These are phyloP conservation scores for Picocystis salinarum DNA, from an alignment of 139 green algal species.

Conservation along the genomic window DNA sequence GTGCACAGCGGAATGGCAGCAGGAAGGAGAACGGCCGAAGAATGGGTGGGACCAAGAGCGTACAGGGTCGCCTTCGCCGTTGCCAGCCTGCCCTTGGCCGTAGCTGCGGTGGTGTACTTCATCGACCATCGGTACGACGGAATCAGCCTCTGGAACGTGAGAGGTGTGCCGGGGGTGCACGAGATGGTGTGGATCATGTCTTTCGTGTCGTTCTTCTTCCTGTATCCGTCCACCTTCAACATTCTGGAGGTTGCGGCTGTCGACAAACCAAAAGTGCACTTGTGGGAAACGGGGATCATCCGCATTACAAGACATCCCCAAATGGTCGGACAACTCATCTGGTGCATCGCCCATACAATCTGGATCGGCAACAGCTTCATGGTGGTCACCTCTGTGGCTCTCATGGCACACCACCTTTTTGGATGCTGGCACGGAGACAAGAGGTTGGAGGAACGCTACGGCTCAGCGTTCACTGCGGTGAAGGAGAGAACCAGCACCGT, in stretches of 20 bases:
- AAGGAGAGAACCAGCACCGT: conserved; percentile 61
- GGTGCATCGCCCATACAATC: conserved; percentile 70
- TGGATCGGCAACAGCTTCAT: conserved; percentile 90
- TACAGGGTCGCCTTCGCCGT: conserved; percentile 84
- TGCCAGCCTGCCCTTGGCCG: conserved; percentile 64
- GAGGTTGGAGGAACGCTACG: conserved; percentile 60
- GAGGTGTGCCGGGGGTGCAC: conserved; percentile 54
- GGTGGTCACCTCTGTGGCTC: conserved; percentile 46
- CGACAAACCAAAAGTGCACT: conserved; percentile 84
- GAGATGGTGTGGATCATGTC: conserved; percentile 61
- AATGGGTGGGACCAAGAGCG: conserved; percentile 63
- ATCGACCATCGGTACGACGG: conserved; percentile 84
- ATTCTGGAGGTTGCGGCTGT: conserved; percentile 86
- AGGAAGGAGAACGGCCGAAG: conserved; percentile 51
- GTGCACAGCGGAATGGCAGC: conserved; percentile 74
- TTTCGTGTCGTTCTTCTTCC: conserved; percentile 94
- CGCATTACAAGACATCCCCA: conserved; percentile 77
- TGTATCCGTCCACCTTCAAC: conserved; percentile 99
- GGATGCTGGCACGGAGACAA: conserved; percentile 85
- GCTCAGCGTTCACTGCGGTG: conserved; percentile 67
- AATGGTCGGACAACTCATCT: conserved; percentile 31
- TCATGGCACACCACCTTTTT: conserved; percentile 86
- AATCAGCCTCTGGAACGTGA: conserved; percentile 62
- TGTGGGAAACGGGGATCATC: conserved; percentile 95
- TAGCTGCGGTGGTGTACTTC: conserved; percentile 81